Evolutionary conservation across 129 eudicot genomes (phyloP).

Genomic region (Oenanthe sinensis): DNA sequence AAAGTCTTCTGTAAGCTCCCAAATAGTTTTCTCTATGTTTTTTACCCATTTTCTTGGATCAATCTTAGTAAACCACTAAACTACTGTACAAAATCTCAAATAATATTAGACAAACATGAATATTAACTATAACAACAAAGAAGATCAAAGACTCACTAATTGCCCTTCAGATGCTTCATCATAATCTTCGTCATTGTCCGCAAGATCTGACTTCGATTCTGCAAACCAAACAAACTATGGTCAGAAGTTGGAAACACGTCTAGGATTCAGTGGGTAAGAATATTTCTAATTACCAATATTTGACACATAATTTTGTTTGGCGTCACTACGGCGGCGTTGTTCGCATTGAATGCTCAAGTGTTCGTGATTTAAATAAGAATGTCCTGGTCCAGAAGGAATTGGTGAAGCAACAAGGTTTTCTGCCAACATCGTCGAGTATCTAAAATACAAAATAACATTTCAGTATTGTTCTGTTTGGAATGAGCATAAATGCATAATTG

Average conservation of each 20-base stretch:
- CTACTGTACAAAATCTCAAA: neutral
- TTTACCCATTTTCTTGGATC: neutral
- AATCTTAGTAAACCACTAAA: neutral
- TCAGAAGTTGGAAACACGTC: neutral
- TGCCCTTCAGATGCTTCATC: constrained; percentile 51
- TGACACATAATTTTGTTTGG: constrained; percentile 19
- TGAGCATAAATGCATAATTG: constrained; percentile 6
- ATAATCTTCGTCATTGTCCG: constrained; percentile 64
- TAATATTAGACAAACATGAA: neutral
- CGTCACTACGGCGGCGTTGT: constrained; percentile 29
- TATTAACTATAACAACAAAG: neutral
- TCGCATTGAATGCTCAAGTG: constrained; percentile 30
- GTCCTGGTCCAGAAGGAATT: constrained; percentile 22
- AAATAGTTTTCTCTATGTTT: neutral
- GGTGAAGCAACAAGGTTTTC: constrained; percentile 78
- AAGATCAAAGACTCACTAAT: constrained; percentile 40
- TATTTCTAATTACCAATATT: constrained; percentile 29
- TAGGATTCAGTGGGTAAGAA: neutral
- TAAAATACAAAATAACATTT: constrained; percentile 17
- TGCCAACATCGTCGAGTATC: constrained; percentile 98
- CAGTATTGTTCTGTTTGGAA: neutral
- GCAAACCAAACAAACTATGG: constrained; percentile 13
- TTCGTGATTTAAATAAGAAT: constrained; percentile 28
- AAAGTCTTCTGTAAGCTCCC: neutral
- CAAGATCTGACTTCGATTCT: constrained; percentile 51